Evolutionary conservation across 176 grass and related monocot genomes (phyloP).

Genomic region (Bolboschoenus planiculmis): DNA sequence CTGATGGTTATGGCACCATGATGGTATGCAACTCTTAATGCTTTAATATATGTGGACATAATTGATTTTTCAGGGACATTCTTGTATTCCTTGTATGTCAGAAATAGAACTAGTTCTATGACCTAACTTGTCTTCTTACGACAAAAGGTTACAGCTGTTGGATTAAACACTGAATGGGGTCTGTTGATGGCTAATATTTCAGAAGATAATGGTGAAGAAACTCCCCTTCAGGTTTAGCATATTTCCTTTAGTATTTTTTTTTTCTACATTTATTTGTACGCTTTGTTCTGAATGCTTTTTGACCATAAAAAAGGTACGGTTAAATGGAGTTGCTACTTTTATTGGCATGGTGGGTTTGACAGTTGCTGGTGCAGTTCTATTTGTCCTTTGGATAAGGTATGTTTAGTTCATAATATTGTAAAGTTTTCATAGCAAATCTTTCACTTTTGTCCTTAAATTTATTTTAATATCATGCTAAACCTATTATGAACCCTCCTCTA

Average conservation of each 20-base stretch:
- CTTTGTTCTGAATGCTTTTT: background rate
- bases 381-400: constrained; percentile 82
- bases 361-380: constrained; percentile 73
- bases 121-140: constrained; percentile 25
- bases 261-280: constrained; percentile 5
- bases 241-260: constrained; percentile 4
- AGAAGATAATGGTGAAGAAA: constrained; percentile 98
- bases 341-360: constrained; percentile 88
- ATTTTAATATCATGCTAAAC: background rate
- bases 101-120: constrained; percentile 19
- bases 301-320: constrained; percentile 57
- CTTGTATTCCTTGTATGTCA: background rate
- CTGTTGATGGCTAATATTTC: constrained; percentile 96
- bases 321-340: constrained; percentile 96
- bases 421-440: constrained; percentile 20
- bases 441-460: background rate
- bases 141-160: constrained; percentile 93
- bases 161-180: constrained; percentile 95
- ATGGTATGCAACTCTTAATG: constrained; percentile 49
- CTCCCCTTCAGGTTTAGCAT: constrained; percentile 79
- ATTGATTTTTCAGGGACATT: constrained; percentile 23
- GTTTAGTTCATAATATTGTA: constrained; percentile 20
- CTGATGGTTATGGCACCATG: constrained; percentile 93
- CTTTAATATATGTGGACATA: constrained; percentile 19
- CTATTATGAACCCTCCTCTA: background rate